These are phyloP conservation scores for Aureobasidium lini DNA, from an alignment of 2,329 filamentous ascomycete species.

Conservation along the genomic window DNA sequence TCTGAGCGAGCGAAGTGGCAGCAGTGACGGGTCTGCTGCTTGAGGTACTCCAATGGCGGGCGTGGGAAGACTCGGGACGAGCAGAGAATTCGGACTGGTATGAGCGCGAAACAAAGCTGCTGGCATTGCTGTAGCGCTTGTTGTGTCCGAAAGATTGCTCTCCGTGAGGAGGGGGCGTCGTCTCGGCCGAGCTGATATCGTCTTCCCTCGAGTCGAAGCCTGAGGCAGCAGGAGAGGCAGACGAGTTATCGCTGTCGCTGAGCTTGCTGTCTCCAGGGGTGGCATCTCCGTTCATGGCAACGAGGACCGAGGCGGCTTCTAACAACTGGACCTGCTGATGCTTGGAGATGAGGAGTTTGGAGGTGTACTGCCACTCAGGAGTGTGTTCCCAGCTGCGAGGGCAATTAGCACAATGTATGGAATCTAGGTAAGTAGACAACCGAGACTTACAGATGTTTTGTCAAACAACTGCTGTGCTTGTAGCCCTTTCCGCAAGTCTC, in stretches of 20 bases:
- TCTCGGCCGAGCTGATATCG: slow-evolving; percentile 77
- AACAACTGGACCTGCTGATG: slow-evolving; percentile 98
- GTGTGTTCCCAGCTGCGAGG: slow-evolving; percentile 91
- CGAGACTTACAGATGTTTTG: slow-evolving; percentile 96
- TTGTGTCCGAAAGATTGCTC: slow-evolving; percentile 39
- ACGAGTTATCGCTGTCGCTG: slow-evolving; percentile 72
- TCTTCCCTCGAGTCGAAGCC: slow-evolving; percentile 67
- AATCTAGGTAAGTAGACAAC: slow-evolving; percentile 30
- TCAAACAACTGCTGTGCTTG: slow-evolving; percentile 99
- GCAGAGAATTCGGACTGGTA: slow-evolving; percentile 52
- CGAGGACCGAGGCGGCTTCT: slow-evolving; percentile 91
- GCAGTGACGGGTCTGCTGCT: slow-evolving; percentile 70
- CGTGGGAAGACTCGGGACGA: slow-evolving; percentile 40
- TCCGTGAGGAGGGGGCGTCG: slow-evolving; percentile 81
- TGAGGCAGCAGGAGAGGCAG: slow-evolving; percentile 72
- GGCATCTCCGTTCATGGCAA: slow-evolving; percentile 72
- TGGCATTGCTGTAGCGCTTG: slow-evolving; percentile 40
- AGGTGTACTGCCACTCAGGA: slow-evolving; percentile 94
- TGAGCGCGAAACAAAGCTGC: slow-evolving; percentile 57
- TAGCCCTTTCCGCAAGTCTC: slow-evolving; percentile 99
- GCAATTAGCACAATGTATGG: not conserved
- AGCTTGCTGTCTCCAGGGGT: slow-evolving; percentile 60
- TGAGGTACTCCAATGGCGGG: slow-evolving; percentile 59
- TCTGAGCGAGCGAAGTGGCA: slow-evolving; percentile 49
- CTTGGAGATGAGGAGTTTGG: slow-evolving; percentile 96